These are phyloP conservation scores for Erucastrum elatum DNA, from an alignment of 345 rosid genomes.

Conservation along the genomic window DNA sequence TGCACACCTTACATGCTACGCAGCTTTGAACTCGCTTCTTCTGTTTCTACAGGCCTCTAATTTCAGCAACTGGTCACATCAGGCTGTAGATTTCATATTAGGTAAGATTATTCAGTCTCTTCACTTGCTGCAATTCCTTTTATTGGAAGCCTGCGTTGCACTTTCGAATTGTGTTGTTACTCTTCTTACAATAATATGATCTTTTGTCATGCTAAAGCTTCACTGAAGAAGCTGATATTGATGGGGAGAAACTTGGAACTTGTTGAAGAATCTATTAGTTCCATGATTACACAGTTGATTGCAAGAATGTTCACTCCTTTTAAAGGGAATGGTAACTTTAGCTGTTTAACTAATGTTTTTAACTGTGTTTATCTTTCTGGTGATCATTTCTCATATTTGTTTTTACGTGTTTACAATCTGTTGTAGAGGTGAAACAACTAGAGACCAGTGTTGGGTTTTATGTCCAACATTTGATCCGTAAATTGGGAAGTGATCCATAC, in stretches of 20 bases:
- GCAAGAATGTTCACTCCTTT: slow-evolving; percentile 62
- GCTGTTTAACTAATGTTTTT: background rate
- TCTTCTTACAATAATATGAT: slow-evolving; percentile 15
- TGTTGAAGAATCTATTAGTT: slow-evolving; percentile 57
- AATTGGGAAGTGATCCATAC: slow-evolving; percentile 49
- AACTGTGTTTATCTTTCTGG: background rate
- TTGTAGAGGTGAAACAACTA: slow-evolving; percentile 41
- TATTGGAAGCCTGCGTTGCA: background rate
- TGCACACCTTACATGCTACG: slow-evolving; percentile 11
- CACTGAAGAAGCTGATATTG: slow-evolving; percentile 57
- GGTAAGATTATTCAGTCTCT: slow-evolving; percentile 44
- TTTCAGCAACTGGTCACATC: slow-evolving; percentile 87
- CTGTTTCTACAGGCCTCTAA: slow-evolving; percentile 53
- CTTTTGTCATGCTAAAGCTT: slow-evolving; percentile 46
- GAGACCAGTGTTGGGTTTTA: slow-evolving; percentile 49
- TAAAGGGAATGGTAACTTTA: slow-evolving; percentile 49
- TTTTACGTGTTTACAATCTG: slow-evolving; percentile 32
- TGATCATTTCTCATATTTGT: slow-evolving; percentile 14
- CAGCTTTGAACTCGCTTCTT: slow-evolving; percentile 5
- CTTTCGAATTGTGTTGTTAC: slow-evolving; percentile 6
- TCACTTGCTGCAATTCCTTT: background rate
- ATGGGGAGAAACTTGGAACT: slow-evolving; percentile 50
- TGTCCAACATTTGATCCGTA: slow-evolving; percentile 67
- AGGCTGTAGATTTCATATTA: slow-evolving; percentile 84
- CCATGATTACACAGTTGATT: slow-evolving; percentile 57